These are phyloP conservation scores for Ophiostoma populinum DNA, from an alignment of 2,329 filamentous ascomycete species.

Conservation along the genomic window DNA sequence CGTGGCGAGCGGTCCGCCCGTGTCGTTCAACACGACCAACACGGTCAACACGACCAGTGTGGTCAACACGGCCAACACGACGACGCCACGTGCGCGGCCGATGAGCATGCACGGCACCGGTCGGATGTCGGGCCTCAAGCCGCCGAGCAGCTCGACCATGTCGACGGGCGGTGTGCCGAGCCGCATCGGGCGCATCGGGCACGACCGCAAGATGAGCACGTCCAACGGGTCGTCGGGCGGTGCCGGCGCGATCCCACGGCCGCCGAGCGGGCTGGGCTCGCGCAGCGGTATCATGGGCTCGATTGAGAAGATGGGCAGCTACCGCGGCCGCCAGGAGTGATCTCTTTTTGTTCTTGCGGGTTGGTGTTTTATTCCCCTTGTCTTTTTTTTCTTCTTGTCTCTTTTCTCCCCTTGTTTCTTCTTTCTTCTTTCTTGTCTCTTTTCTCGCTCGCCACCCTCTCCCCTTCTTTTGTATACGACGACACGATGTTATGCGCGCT, in stretches of 20 bases:
- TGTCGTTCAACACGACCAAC: constrained; percentile 8
- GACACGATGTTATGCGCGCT: constrained; percentile 9
- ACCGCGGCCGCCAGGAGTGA: constrained; percentile 25
- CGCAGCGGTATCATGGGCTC: constrained; percentile 66
- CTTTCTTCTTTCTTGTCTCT: neutral
- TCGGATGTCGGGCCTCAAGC: constrained; percentile 35
- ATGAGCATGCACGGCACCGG: constrained; percentile 11
- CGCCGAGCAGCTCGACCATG: constrained; percentile 30
- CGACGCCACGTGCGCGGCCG: constrained; percentile 13
- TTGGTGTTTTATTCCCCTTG: neutral
- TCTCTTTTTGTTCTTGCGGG: no score
- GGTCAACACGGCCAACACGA: constrained; percentile 6
- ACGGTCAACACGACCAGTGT: constrained; percentile 7
- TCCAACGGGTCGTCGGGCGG: constrained; percentile 10
- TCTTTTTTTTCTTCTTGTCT: neutral
- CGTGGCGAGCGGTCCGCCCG: constrained; percentile 8
- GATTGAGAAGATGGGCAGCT: constrained; percentile 73
- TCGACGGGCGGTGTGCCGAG: constrained; percentile 23
- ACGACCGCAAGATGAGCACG: constrained; percentile 27
- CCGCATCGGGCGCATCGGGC: constrained; percentile 26
- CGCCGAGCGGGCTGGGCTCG: constrained; percentile 27
- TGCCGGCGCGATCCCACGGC: constrained; percentile 26
- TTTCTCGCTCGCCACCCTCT: neutral
- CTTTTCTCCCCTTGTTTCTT: neutral
- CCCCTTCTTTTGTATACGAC: constrained; percentile 7